Percentiles rank a stretch among this genome's conserved stretches.
phyloP scores from a whole-genome alignment of 208 protist species.

The Leishmania lainsoni region DNA sequence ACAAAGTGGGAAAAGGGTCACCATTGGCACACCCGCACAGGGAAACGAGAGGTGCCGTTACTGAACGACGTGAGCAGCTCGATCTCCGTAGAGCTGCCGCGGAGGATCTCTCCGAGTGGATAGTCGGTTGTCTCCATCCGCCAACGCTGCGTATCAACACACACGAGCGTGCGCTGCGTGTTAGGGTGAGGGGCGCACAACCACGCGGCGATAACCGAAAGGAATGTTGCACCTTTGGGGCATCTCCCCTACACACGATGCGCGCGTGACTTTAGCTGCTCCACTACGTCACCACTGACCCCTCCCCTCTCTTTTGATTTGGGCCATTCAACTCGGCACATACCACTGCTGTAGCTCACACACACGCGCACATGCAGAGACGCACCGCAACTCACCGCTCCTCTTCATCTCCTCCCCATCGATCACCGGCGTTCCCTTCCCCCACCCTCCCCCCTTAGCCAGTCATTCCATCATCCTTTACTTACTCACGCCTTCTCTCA shows the following conservation, averaged over 20 bases:
- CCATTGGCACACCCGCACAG: background rate
- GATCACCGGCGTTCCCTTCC: background rate
- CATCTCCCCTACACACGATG: background rate
- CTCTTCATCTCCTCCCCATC: background rate
- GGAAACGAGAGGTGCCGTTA: background rate
- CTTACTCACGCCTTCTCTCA: background rate
- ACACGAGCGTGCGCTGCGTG: background rate
- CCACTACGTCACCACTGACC: background rate
- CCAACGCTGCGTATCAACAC: background rate
- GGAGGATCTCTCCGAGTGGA: background rate
- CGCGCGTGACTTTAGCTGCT: background rate
- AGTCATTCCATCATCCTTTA: background rate
- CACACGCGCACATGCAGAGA: background rate
- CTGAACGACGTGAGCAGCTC: background rate
- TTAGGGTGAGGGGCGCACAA: background rate
- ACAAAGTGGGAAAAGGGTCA: background rate
- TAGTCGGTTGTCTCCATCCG: background rate
- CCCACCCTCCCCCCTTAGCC: background rate
- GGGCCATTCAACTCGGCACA: background rate
- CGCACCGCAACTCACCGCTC: background rate
- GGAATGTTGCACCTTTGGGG: background rate
- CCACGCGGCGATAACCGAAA: background rate
- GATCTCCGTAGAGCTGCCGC: no score
- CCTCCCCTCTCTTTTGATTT: background rate
- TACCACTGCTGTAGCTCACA: background rate